Evolutionary conservation across 139 green algal genomes (phyloP).

Genomic region (Micractinium conductrix): DNA sequence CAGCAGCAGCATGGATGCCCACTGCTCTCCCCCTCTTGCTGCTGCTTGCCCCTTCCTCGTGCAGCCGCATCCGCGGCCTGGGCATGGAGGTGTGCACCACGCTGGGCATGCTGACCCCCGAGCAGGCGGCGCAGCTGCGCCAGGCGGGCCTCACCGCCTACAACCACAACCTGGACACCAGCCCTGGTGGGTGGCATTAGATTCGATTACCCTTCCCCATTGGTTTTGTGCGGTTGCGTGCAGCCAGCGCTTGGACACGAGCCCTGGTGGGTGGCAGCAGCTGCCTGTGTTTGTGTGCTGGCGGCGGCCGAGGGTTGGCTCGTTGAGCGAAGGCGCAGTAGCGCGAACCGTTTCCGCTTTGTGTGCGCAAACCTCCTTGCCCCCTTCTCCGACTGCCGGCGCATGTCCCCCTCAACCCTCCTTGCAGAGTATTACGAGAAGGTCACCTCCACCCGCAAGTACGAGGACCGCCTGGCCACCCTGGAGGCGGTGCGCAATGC

Average conservation of each 20-base stretch:
- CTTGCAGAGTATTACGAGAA: slow-evolving; percentile 90
- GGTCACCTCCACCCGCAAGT: slow-evolving; percentile 93
- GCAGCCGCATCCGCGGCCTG: slow-evolving; percentile 71
- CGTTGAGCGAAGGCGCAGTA: too few species aligned
- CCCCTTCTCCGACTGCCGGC: not conserved
- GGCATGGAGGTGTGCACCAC: slow-evolving; percentile 94
- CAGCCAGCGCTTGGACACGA: too few species aligned
- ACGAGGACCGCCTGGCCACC: slow-evolving; percentile 93
- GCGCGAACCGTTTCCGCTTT: too few species aligned
- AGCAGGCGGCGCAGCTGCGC: slow-evolving; percentile 85
- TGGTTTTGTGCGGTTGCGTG: too few species aligned
- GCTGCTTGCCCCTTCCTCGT: not conserved
- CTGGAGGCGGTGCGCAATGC: slow-evolving; percentile 88
- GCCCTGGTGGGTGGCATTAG: slow-evolving; percentile 36
- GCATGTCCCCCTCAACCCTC: not conserved
- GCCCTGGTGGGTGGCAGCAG: too few species aligned
- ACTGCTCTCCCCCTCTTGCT: not conserved
- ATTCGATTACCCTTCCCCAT: too few species aligned
- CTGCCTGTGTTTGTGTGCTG: too few species aligned
- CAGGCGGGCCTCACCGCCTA: slow-evolving; percentile 97
- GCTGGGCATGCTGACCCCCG: slow-evolving; percentile 78
- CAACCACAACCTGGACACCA: slow-evolving; percentile 99
- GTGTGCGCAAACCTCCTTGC: not conserved
- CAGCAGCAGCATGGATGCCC: not conserved
- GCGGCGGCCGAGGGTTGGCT: too few species aligned